Evolutionary conservation across 225 moss, liverwort and hornwort genomes (phyloP).

Genomic region (Lunularia cruciata): DNA sequence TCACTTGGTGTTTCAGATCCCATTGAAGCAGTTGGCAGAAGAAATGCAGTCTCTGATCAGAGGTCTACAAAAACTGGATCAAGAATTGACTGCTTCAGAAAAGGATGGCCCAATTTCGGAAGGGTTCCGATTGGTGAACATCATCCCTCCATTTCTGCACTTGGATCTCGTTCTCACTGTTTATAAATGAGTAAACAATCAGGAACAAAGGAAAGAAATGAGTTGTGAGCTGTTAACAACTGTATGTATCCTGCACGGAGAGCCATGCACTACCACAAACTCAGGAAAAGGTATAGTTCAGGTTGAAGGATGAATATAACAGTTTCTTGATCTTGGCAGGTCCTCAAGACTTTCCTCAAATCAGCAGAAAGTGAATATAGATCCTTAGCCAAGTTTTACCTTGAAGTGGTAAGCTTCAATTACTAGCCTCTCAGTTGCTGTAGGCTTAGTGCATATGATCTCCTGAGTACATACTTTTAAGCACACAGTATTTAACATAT

Average conservation of each 20-base stretch:
- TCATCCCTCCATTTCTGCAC: background rate
- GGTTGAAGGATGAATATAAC: too few species aligned
- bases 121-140: conserved; percentile 64
- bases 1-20: conserved; percentile 62
- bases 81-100: conserved; percentile 80
- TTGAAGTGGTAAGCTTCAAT: conserved; percentile 81
- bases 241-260: too few species aligned
- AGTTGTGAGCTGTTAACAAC: too few species aligned
- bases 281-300: too few species aligned
- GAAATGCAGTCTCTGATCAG: conserved; percentile 94
- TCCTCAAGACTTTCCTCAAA: conserved; percentile 68
- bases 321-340: conserved; percentile 44
- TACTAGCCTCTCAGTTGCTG: too few species aligned
- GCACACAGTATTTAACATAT: too few species aligned
- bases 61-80: conserved; percentile 83
- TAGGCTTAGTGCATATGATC: too few species aligned
- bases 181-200: too few species aligned
- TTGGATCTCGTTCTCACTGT: too few species aligned
- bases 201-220: too few species aligned
- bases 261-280: too few species aligned
- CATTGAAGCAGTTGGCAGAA: conserved; percentile 81
- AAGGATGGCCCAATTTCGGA: conserved; percentile 84
- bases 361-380: conserved; percentile 82
- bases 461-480: too few species aligned
- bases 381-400: conserved; percentile 72